phyloP scores from a whole-genome alignment of 352 stramenopile genomes.

The Nothophytophthora sp. region DNA sequence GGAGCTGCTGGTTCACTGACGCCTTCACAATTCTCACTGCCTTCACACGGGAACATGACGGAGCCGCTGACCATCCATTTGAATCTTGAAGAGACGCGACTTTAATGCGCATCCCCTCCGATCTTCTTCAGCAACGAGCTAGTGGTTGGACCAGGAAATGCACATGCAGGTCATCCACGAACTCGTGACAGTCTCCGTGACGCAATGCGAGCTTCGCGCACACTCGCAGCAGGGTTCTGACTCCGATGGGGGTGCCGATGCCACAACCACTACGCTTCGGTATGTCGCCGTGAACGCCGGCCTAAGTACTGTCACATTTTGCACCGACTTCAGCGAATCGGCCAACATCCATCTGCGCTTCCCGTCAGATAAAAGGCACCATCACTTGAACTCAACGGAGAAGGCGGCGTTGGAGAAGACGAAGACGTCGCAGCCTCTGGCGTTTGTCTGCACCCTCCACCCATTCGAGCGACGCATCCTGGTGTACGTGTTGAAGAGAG shows the following conservation, averaged over 20 bases:
- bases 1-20: too few species aligned
- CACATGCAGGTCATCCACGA: conserved; percentile 26
- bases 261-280: conserved; percentile 26
- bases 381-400: background rate
- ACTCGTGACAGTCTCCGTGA: conserved; percentile 33
- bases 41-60: too few species aligned
- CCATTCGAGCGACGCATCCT: conserved; percentile 40
- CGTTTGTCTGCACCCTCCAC: conserved; percentile 27
- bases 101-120: too few species aligned
- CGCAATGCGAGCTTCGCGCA: conserved; percentile 17
- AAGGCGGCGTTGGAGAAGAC: background rate
- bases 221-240: background rate
- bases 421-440: conserved; percentile 4
- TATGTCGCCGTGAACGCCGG: conserved; percentile 49
- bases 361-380: background rate
- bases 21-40: background rate
- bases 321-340: conserved; percentile 49
- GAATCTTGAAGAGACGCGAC: conserved; percentile 21
- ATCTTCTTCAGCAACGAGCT: too few species aligned
- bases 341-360: conserved; percentile 33
- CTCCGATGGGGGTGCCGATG: background rate
- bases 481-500: conserved; percentile 28
- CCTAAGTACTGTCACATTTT: conserved; percentile 33
- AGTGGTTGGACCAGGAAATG: too few species aligned
- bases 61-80: too few species aligned